phyloP scores from a whole-genome alignment of 1,284 basidiomycete genomes.

The Trametes pubescens region DNA sequence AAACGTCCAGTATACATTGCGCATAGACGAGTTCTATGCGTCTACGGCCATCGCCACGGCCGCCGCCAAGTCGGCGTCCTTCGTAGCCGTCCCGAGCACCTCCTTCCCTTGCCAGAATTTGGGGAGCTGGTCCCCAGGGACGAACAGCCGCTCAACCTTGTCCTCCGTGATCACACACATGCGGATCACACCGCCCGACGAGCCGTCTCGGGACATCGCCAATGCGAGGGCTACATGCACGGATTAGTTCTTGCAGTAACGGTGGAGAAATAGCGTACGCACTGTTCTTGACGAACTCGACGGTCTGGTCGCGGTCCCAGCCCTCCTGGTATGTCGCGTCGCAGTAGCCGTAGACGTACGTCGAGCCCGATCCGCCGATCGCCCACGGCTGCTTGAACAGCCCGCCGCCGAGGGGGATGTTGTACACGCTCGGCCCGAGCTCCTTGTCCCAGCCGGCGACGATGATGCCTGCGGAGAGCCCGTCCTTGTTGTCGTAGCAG shows the following conservation, averaged over 20 bases:
- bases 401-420: conserved; percentile 94
- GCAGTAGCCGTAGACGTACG: conserved; percentile 99
- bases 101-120: conserved; percentile 87
- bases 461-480: conserved; percentile 93
- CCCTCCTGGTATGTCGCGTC: conserved; percentile 97
- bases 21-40: conserved; percentile 46
- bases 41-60: conserved; percentile 75
- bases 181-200: conserved; percentile 96
- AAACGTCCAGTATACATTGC: conserved; percentile 30
- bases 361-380: conserved; percentile 96
- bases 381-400: conserved; percentile 97
- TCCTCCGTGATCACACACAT: conserved; percentile 97
- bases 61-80: conserved; percentile 41
- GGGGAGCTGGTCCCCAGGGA: conserved; percentile 93
- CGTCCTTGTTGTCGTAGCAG: conserved; percentile 96
- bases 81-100: conserved; percentile 56
- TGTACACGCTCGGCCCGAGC: conserved; percentile 94
- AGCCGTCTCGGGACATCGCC: conserved; percentile 98
- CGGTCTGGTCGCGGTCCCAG: conserved; percentile 91
- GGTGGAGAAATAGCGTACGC: conserved; percentile 46
- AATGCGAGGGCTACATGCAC: conserved; percentile 79
- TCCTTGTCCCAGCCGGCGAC: conserved; percentile 98
- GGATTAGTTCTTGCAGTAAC: conserved; percentile 6
- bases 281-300: conserved; percentile 98
- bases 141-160: conserved; percentile 90